A percentile compares a stretch with the other conserved stretches of the same genome.
phyloP scores from a whole-genome alignment of 495 filamentous ascomycete genomes.

The Penicillium paxilli region DNA sequence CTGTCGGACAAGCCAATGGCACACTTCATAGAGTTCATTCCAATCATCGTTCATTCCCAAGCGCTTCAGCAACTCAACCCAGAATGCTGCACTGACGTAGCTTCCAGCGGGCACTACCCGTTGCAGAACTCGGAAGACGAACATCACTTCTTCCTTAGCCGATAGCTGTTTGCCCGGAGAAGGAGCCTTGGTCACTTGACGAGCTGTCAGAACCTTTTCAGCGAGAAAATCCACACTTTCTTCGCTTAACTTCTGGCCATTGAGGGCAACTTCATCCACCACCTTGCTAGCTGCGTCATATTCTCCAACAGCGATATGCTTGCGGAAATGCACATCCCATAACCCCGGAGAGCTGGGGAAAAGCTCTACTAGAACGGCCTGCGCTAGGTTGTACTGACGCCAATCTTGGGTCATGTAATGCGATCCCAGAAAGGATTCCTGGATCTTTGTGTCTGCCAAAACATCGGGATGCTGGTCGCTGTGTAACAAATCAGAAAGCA shows the following conservation, averaged over 20 bases:
- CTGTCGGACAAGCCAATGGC: slow-evolving; percentile 43
- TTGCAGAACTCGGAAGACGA: slow-evolving; percentile 36
- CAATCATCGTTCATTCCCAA: slow-evolving; percentile 38
- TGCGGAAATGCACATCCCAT: slow-evolving; percentile 45
- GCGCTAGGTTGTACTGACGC: slow-evolving; percentile 53
- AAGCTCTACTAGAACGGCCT: slow-evolving; percentile 47
- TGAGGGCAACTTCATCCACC: slow-evolving; percentile 36
- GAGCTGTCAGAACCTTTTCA: slow-evolving; percentile 30
- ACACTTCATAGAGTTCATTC: slow-evolving; percentile 38
- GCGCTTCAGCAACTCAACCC: slow-evolving; percentile 45
- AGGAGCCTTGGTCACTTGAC: slow-evolving; percentile 28
- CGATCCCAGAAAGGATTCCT: slow-evolving; percentile 54
- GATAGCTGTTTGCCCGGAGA: slow-evolving; percentile 12
- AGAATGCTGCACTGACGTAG: slow-evolving; percentile 32
- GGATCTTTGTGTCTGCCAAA: slow-evolving; percentile 61
- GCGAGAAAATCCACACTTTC: slow-evolving; percentile 41
- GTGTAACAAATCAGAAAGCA: slow-evolving; percentile 59
- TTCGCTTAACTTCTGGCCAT: slow-evolving; percentile 21
- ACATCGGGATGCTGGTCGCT: slow-evolving; percentile 77
- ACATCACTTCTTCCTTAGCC: slow-evolving; percentile 29
- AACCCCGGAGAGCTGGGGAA: slow-evolving; percentile 27
- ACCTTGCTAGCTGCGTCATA: slow-evolving; percentile 32
- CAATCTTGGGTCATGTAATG: slow-evolving; percentile 52
- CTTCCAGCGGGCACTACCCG: slow-evolving; percentile 32
- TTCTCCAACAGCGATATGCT: slow-evolving; percentile 39